phyloP scores from a whole-genome alignment of 192 early-diverging fungal genomes.

The Coemansia sp. region DNA sequence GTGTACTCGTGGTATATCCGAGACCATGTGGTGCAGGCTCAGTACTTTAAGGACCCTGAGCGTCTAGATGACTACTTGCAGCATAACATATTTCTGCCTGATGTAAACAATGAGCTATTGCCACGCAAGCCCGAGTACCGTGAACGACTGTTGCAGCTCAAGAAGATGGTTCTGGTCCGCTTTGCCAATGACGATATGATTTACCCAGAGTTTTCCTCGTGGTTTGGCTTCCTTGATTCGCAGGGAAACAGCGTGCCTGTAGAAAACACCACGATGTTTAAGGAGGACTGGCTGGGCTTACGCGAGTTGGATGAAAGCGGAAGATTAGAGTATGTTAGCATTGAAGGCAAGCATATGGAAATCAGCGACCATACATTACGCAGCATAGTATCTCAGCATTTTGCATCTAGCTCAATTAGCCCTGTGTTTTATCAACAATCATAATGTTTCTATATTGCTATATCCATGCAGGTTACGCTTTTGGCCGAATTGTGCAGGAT shows the following conservation, averaged over 20 bases:
- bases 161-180: constrained; percentile 77
- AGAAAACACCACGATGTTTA: constrained; percentile 60
- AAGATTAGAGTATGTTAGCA: constrained; percentile 23
- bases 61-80: constrained; percentile 70
- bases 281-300: constrained; percentile 71
- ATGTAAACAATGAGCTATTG: constrained; percentile 77
- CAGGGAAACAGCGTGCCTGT: constrained; percentile 55
- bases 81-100: constrained; percentile 80
- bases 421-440: background rate
- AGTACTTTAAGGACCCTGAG: constrained; percentile 81
- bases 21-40: constrained; percentile 83
- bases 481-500: background rate
- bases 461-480: too few species aligned
- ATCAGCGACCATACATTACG: constrained; percentile 27
- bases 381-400: constrained; percentile 27
- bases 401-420: constrained; percentile 6
- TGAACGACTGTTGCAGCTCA: constrained; percentile 58
- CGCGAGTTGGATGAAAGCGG: constrained; percentile 53
- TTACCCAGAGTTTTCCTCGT: constrained; percentile 62
- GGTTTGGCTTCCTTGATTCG: constrained; percentile 69
- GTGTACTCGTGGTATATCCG: constrained; percentile 86
- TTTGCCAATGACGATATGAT: constrained; percentile 81
- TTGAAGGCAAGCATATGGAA: constrained; percentile 47
- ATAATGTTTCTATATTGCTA: background rate
- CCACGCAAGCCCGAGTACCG: constrained; percentile 61